Evolutionary conservation across 495 filamentous ascomycete species (phyloP).

Genomic region (Oleoguttula mirabilis): DNA sequence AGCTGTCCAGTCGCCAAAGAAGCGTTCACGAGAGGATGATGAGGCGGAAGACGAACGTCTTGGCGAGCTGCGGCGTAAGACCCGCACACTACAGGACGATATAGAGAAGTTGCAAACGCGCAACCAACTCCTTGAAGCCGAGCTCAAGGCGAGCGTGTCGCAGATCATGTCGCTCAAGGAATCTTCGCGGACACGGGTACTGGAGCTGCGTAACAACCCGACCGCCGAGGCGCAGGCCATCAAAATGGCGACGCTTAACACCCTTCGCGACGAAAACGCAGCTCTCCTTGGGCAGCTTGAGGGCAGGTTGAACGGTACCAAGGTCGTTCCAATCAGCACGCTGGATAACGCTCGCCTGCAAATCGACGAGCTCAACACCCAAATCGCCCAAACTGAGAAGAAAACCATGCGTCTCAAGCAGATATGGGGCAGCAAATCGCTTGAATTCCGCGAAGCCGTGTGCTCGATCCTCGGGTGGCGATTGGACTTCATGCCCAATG

Average conservation of each 20-base stretch:
- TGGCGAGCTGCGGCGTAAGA: slow-evolving; percentile 72
- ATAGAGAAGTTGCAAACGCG: slow-evolving; percentile 55
- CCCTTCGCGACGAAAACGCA: slow-evolving; percentile 70
- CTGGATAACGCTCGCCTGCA: slow-evolving; percentile 62
- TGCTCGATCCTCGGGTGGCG: slow-evolving; percentile 82
- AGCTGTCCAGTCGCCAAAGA: slow-evolving; percentile 37
- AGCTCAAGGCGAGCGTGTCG: slow-evolving; percentile 56
- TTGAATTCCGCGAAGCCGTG: slow-evolving; percentile 89
- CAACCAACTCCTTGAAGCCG: slow-evolving; percentile 54
- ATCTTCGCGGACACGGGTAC: slow-evolving; percentile 66
- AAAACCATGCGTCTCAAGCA: slow-evolving; percentile 72
- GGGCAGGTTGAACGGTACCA: slow-evolving; percentile 28
- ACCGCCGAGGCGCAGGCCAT: slow-evolving; percentile 70
- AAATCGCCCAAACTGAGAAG: slow-evolving; percentile 75
- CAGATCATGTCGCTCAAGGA: slow-evolving; percentile 62
- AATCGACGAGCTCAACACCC: slow-evolving; percentile 55
- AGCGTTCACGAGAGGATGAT: slow-evolving; percentile 48
- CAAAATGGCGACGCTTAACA: slow-evolving; percentile 62
- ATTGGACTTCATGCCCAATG: slow-evolving; percentile 83
- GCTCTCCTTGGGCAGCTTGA: slow-evolving; percentile 70
- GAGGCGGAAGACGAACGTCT: slow-evolving; percentile 61
- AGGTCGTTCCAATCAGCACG: slow-evolving; percentile 60
- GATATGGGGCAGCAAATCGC: slow-evolving; percentile 76
- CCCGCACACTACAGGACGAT: slow-evolving; percentile 70
- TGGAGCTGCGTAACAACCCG: slow-evolving; percentile 80